Percentiles rank a stretch among this genome's conserved stretches.
phyloP scores from a whole-genome alignment of 2,329 filamentous ascomycete genomes.

The Neofusicoccum umdonicola region DNA sequence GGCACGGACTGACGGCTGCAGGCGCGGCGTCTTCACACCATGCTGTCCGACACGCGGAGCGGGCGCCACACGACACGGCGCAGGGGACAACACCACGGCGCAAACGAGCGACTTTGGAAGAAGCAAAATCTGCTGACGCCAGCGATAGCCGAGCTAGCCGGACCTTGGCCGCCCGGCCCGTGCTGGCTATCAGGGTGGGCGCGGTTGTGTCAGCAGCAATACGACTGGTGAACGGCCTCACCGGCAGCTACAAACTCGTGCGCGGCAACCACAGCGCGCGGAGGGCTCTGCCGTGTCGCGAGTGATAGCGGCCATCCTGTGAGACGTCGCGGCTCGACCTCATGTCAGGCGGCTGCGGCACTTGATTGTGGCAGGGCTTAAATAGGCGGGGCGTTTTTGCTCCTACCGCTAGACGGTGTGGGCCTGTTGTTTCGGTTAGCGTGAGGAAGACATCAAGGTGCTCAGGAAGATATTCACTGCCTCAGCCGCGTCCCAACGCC shows the following conservation, averaged over 20 bases:
- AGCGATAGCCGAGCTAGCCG: background rate
- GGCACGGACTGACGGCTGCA: background rate
- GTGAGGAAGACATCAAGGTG: constrained; percentile 18
- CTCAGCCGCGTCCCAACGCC: background rate
- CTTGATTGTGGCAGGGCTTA: background rate
- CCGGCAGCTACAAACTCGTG: background rate
- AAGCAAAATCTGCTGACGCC: background rate
- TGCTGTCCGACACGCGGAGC: background rate
- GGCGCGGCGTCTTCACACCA: background rate
- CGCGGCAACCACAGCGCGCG: background rate
- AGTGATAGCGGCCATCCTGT: background rate
- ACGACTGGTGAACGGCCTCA: constrained; percentile 1
- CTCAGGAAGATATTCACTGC: background rate
- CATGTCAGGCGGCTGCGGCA: background rate
- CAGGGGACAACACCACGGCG: background rate
- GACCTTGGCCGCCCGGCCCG: background rate
- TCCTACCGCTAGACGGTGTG: background rate
- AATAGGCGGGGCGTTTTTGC: constrained; percentile 5
- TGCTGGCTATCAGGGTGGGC: background rate
- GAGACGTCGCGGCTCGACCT: background rate
- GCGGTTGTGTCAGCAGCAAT: constrained; percentile 1
- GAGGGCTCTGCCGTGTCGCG: background rate
- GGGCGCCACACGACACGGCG: background rate
- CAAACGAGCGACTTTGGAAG: background rate
- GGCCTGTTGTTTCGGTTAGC: constrained; percentile 16